Evolutionary conservation across 2,329 filamentous ascomycete genomes (phyloP).

Genomic region (Didymella exigua): DNA sequence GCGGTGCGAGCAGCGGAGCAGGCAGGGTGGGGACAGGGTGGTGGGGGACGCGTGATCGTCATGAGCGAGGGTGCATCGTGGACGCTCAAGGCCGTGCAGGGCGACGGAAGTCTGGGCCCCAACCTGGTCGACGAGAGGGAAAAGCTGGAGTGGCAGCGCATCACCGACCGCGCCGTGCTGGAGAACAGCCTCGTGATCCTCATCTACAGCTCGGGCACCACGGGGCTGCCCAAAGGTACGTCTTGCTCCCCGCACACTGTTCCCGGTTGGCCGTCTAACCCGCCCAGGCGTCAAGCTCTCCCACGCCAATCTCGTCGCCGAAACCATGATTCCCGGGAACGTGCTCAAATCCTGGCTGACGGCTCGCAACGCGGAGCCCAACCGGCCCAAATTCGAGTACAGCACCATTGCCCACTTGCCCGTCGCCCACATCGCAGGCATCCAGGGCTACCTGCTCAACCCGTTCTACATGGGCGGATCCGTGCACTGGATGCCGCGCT

Average conservation of each 20-base stretch:
- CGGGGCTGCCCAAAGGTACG: slow-evolving; percentile 53
- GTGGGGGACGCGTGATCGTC: slow-evolving; percentile 56
- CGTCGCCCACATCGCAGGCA: slow-evolving; percentile 55
- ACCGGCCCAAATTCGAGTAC: slow-evolving; percentile 39
- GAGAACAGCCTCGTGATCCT: slow-evolving; percentile 53
- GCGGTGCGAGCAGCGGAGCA: slow-evolving; percentile 58
- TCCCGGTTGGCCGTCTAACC: background rate
- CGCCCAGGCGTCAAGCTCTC: slow-evolving; percentile 49
- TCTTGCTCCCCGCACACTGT: background rate
- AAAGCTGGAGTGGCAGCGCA: slow-evolving; percentile 58
- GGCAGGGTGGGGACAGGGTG: slow-evolving; percentile 47
- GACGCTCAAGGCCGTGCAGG: slow-evolving; percentile 41
- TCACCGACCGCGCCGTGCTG: slow-evolving; percentile 58
- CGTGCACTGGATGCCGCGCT: slow-evolving; percentile 68
- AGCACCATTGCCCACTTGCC: slow-evolving; percentile 55
- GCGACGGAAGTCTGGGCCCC: slow-evolving; percentile 26
- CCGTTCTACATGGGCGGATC: slow-evolving; percentile 49
- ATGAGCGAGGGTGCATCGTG: slow-evolving; percentile 53
- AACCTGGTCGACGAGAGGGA: slow-evolving; percentile 46
- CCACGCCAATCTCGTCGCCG: slow-evolving; percentile 53
- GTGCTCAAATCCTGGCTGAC: slow-evolving; percentile 40
- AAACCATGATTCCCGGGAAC: slow-evolving; percentile 43
- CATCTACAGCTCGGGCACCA: slow-evolving; percentile 57
- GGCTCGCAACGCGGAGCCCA: slow-evolving; percentile 19
- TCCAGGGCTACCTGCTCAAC: slow-evolving; percentile 55